Conservation (phyloP, 768 basidiomycete genomes). For the Termitomyces bulborhizus region DNA sequence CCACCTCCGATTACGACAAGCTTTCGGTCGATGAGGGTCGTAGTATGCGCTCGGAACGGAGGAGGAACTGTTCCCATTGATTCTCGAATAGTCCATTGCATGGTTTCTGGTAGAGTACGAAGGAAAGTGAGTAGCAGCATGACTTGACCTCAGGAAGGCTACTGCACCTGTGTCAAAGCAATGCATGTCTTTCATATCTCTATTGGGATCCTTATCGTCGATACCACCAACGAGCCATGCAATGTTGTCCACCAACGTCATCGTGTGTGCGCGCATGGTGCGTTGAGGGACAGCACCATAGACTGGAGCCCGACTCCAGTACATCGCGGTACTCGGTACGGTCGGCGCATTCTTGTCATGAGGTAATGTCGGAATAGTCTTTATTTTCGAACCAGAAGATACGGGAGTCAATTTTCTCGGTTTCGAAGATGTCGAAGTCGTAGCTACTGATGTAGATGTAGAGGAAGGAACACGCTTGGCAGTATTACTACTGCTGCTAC, state of each 20-base stretch:
- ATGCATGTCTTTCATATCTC: conserved; percentile 73
- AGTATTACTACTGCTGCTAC: conserved; percentile 1
- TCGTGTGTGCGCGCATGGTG: conserved; percentile 76
- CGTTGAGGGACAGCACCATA: conserved; percentile 63
- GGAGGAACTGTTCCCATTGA: conserved; percentile 75
- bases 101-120: conserved; percentile 51
- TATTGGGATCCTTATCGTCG: conserved; percentile 69
- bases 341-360: conserved; percentile 52
- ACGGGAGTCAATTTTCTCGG: conserved; percentile 13
- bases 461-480: conserved; percentile 16
- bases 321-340: conserved; percentile 71
- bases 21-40: conserved; percentile 74
- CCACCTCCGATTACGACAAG: conserved; percentile 88
- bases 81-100: conserved; percentile 83
- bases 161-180: conserved; percentile 76
- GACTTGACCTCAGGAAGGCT: not conserved
- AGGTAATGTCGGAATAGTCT: conserved; percentile 52
- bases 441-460: conserved; percentile 5
- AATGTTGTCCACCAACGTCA: conserved; percentile 74
- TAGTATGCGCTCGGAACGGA: conserved; percentile 83
- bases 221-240: conserved; percentile 91
- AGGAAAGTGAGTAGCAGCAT: not conserved
- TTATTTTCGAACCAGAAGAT: conserved; percentile 27
- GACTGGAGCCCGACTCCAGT: conserved; percentile 82
- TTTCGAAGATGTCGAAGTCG: conserved; percentile 15